Base-by-base conservation (phyloP, 768 basidiomycete species). In the Exsudoporus frostii region DNA sequence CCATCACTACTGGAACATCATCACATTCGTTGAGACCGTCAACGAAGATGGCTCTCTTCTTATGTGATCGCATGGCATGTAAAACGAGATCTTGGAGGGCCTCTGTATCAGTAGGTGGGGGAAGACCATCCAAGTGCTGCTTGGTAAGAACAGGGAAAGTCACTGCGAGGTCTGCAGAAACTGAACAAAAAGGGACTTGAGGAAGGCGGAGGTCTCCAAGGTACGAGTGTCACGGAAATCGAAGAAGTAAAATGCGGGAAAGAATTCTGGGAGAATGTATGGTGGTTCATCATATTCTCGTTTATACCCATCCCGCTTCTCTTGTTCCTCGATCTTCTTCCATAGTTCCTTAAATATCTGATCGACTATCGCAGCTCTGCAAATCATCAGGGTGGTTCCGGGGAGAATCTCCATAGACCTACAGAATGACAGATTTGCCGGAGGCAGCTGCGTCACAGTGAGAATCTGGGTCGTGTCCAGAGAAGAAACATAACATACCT, bases 1-100 rank as follows among this genome's bases (percentile, higher is more conserved):
- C 25, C 46, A 67, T 58, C 19, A 61, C 55, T 3, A 22, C 46
- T 0, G 42, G 55, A 27, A 62, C 43, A 14, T 65, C 61, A 17
- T 68, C 55, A 44, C 66, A 66, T 47, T 66, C 65, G 41, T 66
- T 58, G 27, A 66, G 61, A 32, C 64, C 61, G 4, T 66, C 65
- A 8, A 66, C 37, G 3, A 68, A 57, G 10, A 68, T 58, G 17
- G 44, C 33, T 39, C 53, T 67, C 36, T 57, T 67, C 38, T 54
- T 40, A 15, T 67, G 63, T 7, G 22, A 51, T 38, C 53, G 53
- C 63, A 65, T 65, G 24, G 63, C 65, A 33, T 45, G 53, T 22
- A 68, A 42, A 14, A 63, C 48, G 19, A 67, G 58, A 29, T 57
- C 50, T 39, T 59, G 53, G 27, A 62, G 50, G 10, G 22, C 5